Evolutionary conservation across 2,329 filamentous ascomycete species (phyloP).

Genomic region (Mycocentrospora acerina): DNA sequence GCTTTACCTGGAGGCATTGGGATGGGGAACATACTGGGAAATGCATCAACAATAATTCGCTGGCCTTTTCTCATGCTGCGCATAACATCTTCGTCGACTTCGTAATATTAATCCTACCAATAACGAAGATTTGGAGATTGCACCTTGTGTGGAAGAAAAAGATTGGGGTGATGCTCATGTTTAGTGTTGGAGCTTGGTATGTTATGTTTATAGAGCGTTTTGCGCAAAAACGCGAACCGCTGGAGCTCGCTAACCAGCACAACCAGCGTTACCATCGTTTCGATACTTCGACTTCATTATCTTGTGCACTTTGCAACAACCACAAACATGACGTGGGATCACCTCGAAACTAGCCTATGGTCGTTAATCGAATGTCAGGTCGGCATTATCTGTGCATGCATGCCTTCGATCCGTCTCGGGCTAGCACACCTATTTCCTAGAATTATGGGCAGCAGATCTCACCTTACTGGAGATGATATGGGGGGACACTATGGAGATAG

Average conservation of each 20-base stretch:
- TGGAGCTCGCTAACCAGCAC: neutral
- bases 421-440: slow-evolving; percentile 14
- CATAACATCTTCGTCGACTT: slow-evolving; percentile 33
- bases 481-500: slow-evolving; percentile 1
- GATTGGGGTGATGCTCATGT: slow-evolving; percentile 39
- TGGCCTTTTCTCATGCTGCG: slow-evolving; percentile 32
- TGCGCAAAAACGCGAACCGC: too few species aligned
- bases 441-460: slow-evolving; percentile 5
- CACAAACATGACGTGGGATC: slow-evolving; percentile 36
- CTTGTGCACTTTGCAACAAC: slow-evolving; percentile 46
- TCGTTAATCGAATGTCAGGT: slow-evolving; percentile 43
- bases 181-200: slow-evolving; percentile 40
- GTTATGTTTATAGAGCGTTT: slow-evolving; percentile 1
- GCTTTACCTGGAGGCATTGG: slow-evolving; percentile 32
- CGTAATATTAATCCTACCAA: slow-evolving; percentile 30
- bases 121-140: slow-evolving; percentile 31
- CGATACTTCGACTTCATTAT: slow-evolving; percentile 44
- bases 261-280: slow-evolving; percentile 46
- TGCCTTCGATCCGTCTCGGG: slow-evolving; percentile 41
- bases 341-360: slow-evolving; percentile 29
- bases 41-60: slow-evolving; percentile 36
- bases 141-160: slow-evolving; percentile 38
- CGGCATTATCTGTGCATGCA: slow-evolving; percentile 46
- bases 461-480: slow-evolving; percentile 2
- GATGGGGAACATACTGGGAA: slow-evolving; percentile 26